Base-by-base conservation (phyloP, 192 early-diverging fungal genomes). In the Coemansia sp. region DNA sequence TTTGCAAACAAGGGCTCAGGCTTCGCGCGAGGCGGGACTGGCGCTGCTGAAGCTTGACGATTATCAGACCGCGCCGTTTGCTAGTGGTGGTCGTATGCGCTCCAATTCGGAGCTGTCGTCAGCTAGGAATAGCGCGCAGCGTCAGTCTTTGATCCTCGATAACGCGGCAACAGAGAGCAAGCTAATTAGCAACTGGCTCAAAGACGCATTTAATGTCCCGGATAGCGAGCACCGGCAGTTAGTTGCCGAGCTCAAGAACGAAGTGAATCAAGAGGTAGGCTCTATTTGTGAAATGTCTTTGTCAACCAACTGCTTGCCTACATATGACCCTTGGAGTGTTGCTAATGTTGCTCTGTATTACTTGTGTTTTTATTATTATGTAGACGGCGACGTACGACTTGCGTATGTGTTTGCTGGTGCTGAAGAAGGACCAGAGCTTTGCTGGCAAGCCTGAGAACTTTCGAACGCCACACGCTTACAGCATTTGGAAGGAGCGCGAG, bases 401-500 rank as follows among this genome's bases (percentile, higher is more conserved):
- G 67, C 75, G 79, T 20, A 78, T 64, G 52, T 81, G 83, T 15
- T 29, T 85, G 46, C 36, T 74, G 47, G 70, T 85, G 3, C 66
- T 81, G 22, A 81, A 78, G 70, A 69, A 69, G 41, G 72, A 85
- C 61, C 62, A 70, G 44, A 78, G 79, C 66, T 85, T 85, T 75
- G 75, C 79, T 13, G 83, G 83, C 5, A 74, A 66, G 46, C 83
- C 83, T 0, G 76, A 67, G 7, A 60, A 81, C 57, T 85, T 85
- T 63, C 63, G 71, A 31, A 68, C 75, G 6, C 52, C 33, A 8
- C 79, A 78, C 29, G 72, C 75, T 31, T 85, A 85, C 62, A 69
- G 66, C 1, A 31, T 75, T 40, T 85, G 83, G 83, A 85, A 85
- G 75, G 74, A 78, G 38, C 83, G 83, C 65, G 83, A 85, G 58